A percentile compares a stretch with the other conserved stretches of the same genome.
These are phyloP conservation scores for Naganishia vishniacii DNA, from an alignment of 768 basidiomycete species.

Conservation along the genomic window DNA sequence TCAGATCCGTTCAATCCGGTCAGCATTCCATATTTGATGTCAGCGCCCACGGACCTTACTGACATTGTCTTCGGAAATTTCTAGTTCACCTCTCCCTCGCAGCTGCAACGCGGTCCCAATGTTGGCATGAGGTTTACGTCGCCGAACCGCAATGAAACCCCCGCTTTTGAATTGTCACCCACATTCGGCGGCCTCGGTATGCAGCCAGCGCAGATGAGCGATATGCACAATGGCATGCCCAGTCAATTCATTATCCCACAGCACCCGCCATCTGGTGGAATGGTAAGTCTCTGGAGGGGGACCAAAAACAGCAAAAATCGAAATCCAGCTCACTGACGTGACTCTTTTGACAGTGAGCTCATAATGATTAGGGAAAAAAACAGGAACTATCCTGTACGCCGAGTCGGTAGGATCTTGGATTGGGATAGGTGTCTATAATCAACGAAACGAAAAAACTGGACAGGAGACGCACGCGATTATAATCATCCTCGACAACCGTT, in stretches of 20 bases:
- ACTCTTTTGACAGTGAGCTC: no score
- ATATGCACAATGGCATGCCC: conserved; percentile 7
- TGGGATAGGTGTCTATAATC: conserved; percentile 13
- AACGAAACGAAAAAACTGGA: neutral
- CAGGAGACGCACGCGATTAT: conserved; percentile 13
- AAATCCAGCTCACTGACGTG: no score
- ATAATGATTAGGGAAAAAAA: no score
- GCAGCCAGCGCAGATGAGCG: conserved; percentile 24
- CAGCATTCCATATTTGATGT: conserved; percentile 27
- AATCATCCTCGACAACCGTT: neutral
- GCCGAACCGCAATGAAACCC: conserved; percentile 37
- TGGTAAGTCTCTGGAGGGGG: neutral
- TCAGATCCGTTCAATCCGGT: conserved; percentile 49
- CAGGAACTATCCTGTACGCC: neutral
- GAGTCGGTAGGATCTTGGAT: neutral
- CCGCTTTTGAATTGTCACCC: conserved; percentile 42
- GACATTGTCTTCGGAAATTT: neutral
- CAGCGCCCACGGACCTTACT: no score
- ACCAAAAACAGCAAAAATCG: no score
- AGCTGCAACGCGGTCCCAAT: conserved; percentile 15
- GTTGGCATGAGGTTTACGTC: conserved; percentile 38
- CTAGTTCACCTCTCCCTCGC: conserved; percentile 23
- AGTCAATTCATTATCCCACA: neutral
- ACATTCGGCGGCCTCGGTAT: conserved; percentile 46
- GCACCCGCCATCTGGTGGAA: conserved; percentile 10